These are phyloP conservation scores for Paraphaeosphaeria sporulosa DNA, from an alignment of 2,329 filamentous ascomycete genomes.

Conservation along the genomic window DNA sequence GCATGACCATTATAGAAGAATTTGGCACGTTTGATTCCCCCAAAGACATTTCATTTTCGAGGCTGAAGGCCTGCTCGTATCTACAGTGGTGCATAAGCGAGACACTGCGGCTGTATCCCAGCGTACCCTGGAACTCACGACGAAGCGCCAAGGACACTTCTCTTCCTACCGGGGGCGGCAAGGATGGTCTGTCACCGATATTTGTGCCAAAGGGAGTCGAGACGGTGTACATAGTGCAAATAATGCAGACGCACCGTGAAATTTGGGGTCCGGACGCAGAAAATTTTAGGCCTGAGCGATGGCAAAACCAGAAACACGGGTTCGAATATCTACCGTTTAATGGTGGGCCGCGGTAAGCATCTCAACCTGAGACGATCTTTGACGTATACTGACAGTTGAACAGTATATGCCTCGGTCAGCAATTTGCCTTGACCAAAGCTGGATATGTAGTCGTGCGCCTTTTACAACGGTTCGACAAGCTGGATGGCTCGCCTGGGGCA, in stretches of 20 bases:
- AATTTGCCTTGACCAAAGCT: conserved; percentile 43
- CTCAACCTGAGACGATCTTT: not conserved
- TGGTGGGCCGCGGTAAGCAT: conserved; percentile 31
- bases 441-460: conserved; percentile 38
- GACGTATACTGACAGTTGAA: not conserved
- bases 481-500: conserved; percentile 19
- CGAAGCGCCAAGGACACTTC: conserved; percentile 41
- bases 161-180: conserved; percentile 46
- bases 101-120: conserved; percentile 43
- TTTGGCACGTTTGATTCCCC: conserved; percentile 53
- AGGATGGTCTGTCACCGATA: conserved; percentile 42
- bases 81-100: conserved; percentile 46
- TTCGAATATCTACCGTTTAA: conserved; percentile 48
- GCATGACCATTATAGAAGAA: conserved; percentile 44
- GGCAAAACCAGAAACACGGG: conserved; percentile 40
- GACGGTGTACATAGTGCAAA: conserved; percentile 39
- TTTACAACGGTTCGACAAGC: conserved; percentile 37
- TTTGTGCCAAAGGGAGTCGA: conserved; percentile 39
- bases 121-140: conserved; percentile 43
- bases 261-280: conserved; percentile 48
- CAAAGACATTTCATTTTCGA: conserved; percentile 50
- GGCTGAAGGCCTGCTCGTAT: conserved; percentile 42
- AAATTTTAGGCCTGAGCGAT: conserved; percentile 46
- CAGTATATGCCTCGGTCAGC: conserved; percentile 41
- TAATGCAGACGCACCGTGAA: conserved; percentile 46